These are phyloP conservation scores for Zelonia costaricensis DNA, from an alignment of 208 protist genomes.

Conservation along the genomic window DNA sequence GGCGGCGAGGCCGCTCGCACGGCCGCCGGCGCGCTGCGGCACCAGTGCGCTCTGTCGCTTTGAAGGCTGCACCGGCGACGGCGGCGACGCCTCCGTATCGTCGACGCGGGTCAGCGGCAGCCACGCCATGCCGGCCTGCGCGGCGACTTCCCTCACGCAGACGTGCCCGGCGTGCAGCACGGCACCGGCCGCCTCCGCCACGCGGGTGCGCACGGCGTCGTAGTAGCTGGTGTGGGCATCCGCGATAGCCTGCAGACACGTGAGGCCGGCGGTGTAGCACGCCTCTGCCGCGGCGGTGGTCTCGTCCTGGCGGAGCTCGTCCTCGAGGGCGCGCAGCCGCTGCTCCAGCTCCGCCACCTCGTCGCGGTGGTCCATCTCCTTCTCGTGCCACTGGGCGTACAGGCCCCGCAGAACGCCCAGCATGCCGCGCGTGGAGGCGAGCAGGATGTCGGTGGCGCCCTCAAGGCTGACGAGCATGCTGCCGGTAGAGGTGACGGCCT, in stretches of 20 bases:
- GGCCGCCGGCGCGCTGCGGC: too few relatives aligned
- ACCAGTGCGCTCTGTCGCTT: too few relatives aligned
- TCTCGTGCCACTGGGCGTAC: slow-evolving; percentile 56
- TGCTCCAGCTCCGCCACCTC: slow-evolving; percentile 47
- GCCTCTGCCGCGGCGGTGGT: slow-evolving; percentile 50
- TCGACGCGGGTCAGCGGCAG: background rate
- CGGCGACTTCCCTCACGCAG: slow-evolving; percentile 14
- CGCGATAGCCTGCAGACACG: slow-evolving; percentile 60
- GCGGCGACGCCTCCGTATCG: too few relatives aligned
- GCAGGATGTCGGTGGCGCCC: slow-evolving; percentile 55
- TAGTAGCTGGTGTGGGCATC: slow-evolving; percentile 58
- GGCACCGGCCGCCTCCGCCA: slow-evolving; percentile 22
- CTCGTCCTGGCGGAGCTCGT: slow-evolving; percentile 46
- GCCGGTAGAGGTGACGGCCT: slow-evolving; percentile 30
- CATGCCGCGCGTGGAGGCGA: slow-evolving; percentile 25
- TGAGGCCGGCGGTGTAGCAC: slow-evolving; percentile 61
- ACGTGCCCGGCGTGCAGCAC: slow-evolving; percentile 18
- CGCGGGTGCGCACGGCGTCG: slow-evolving; percentile 36
- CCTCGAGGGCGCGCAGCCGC: slow-evolving; percentile 37
- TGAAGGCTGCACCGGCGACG: too few relatives aligned
- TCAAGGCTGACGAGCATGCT: slow-evolving; percentile 70
- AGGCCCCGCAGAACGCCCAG: slow-evolving; percentile 53
- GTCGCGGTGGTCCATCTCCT: slow-evolving; percentile 72
- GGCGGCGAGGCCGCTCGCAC: too few relatives aligned
- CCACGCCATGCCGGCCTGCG: slow-evolving; percentile 17